A percentile compares a stretch with the other conserved stretches of the same genome.
Conservation (phyloP, 2,329 filamentous ascomycete genomes). For the Penicillium sp. region DNA sequence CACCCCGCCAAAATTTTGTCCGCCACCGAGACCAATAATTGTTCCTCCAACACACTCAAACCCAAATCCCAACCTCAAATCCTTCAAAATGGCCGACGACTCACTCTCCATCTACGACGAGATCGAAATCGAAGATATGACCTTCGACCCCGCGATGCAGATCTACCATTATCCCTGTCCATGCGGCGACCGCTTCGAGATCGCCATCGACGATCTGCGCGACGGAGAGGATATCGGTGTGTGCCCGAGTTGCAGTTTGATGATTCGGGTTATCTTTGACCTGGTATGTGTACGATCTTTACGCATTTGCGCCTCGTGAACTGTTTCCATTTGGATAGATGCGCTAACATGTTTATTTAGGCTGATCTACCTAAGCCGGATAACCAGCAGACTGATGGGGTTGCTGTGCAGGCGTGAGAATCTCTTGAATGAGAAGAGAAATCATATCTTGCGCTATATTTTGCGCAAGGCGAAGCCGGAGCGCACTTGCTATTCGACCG, state of each 20-base stretch:
- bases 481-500: no score
- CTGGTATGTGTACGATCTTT: slow-evolving; percentile 54
- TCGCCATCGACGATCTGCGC: slow-evolving; percentile 76
- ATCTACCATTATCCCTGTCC: slow-evolving; percentile 97
- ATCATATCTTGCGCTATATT: neutral
- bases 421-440: neutral
- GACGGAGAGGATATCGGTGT: slow-evolving; percentile 95
- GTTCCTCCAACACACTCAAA: neutral
- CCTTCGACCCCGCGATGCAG: slow-evolving; percentile 75
- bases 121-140: slow-evolving; percentile 99
- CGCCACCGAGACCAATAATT: slow-evolving; percentile 10
- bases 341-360: slow-evolving; percentile 28
- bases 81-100: slow-evolving; percentile 58
- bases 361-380: slow-evolving; percentile 54
- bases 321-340: neutral
- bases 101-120: slow-evolving; percentile 86
- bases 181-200: slow-evolving; percentile 96
- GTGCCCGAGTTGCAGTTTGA: slow-evolving; percentile 94
- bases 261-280: slow-evolving; percentile 95
- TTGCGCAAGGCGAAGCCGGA: neutral
- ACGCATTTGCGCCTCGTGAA: neutral
- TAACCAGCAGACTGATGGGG: slow-evolving; percentile 27
- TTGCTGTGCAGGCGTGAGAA: slow-evolving; percentile 41
- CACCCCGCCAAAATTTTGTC: slow-evolving; percentile 6
- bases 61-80: neutral